Conservation (phyloP, 192 early-diverging fungal genomes). For the Rhizophagus clarus region DNA sequence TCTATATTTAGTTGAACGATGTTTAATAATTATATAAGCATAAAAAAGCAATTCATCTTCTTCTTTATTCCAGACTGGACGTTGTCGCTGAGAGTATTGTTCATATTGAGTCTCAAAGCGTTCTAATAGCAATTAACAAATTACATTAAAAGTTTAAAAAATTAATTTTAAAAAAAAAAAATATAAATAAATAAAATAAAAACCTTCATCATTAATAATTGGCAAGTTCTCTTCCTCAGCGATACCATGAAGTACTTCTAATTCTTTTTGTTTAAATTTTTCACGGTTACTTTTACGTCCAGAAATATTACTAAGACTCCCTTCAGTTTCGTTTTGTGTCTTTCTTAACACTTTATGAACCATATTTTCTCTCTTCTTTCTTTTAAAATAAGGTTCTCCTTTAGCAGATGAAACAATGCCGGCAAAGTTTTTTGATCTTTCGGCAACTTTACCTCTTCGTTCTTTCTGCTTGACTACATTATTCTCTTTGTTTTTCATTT, state of each 20-base stretch:
- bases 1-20: conserved; percentile 26
- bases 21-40: conserved; percentile 29
- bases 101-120: conserved; percentile 37
- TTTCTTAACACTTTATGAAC: conserved; percentile 30
- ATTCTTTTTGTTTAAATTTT: conserved; percentile 10
- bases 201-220: conserved; percentile 30
- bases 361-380: conserved; percentile 14
- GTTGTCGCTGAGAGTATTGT: not conserved
- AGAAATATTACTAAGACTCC: not conserved
- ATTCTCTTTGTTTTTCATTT: conserved; percentile 18
- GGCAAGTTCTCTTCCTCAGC: conserved; percentile 31
- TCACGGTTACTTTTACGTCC: conserved; percentile 3
- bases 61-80: conserved; percentile 24
- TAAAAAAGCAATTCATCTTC: conserved; percentile 34
- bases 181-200: not conserved
- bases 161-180: too few relatives aligned
- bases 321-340: not conserved
- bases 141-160: not conserved
- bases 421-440: not conserved
- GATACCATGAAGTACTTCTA: not conserved
- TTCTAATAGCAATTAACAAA: not conserved
- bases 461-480: conserved; percentile 16
- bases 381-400: conserved; percentile 22
- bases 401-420: conserved; percentile 24
- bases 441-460: conserved; percentile 4